Conservation (phyloP, 768 basidiomycete species). For the Nidularia sp. region DNA sequence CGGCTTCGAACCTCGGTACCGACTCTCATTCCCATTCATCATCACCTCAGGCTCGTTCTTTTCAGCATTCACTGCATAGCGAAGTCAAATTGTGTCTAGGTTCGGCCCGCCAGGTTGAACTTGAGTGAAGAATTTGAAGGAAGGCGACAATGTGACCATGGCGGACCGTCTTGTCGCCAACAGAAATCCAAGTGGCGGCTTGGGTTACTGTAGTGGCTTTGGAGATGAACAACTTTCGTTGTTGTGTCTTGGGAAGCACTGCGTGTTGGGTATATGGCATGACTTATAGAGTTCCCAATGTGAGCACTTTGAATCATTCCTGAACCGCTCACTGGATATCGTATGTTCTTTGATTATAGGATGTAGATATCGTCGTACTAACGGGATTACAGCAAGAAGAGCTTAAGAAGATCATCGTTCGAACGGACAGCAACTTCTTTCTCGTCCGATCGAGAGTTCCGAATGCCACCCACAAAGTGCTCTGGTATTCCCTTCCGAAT, state of each 20-base stretch:
- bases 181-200: conserved; percentile 20
- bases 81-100: too few species aligned
- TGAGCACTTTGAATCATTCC: conserved; percentile 7
- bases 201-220: conserved; percentile 19
- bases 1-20: too few species aligned
- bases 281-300: conserved; percentile 26
- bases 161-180: not conserved
- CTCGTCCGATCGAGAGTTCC: conserved; percentile 6
- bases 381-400: conserved; percentile 1
- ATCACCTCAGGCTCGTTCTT: too few species aligned
- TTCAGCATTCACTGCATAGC: too few species aligned
- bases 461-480: conserved; percentile 1
- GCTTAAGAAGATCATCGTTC: conserved; percentile 1
- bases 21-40: too few species aligned
- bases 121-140: not conserved
- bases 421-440: conserved; percentile 6
- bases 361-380: conserved; percentile 33
- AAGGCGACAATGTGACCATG: not conserved
- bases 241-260: conserved; percentile 32
- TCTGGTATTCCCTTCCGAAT: conserved; percentile 4
- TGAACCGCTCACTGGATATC: not conserved
- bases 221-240: conserved; percentile 13
- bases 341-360: conserved; percentile 14
- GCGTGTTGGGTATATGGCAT: conserved; percentile 34
- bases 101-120: too few species aligned